Evolutionary conservation across 306 rosid genomes (phyloP).

Genomic region (Malus domestica): ASM211411v1 NC_041789.1:32456001-32456500

Average conservation of each 20-base stretch:
- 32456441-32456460: not conserved
- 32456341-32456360: not conserved
- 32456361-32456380: not conserved
- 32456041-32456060: not conserved
- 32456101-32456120: no score
- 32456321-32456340: conserved; percentile 99
- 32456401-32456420: not conserved
- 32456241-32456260: conserved; percentile 74
- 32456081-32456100: no score
- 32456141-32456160: conserved; percentile 83
- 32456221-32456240: conserved; percentile 79
- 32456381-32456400: not conserved
- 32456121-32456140: not conserved
- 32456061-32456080: not conserved
- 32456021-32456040: not conserved
- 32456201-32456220: conserved; percentile 57
- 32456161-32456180: conserved; percentile 84
- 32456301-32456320: conserved; percentile 85
- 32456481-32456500: not conserved
- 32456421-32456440: not conserved
- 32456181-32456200: conserved; percentile 51
- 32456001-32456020: conserved; percentile 66
- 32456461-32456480: not conserved
- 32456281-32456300: conserved; percentile 64
- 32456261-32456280: conserved; percentile 54